Base-by-base conservation (phyloP, 495 filamentous ascomycete genomes). In the Hyphodiscus hymeniophilus region DNA sequence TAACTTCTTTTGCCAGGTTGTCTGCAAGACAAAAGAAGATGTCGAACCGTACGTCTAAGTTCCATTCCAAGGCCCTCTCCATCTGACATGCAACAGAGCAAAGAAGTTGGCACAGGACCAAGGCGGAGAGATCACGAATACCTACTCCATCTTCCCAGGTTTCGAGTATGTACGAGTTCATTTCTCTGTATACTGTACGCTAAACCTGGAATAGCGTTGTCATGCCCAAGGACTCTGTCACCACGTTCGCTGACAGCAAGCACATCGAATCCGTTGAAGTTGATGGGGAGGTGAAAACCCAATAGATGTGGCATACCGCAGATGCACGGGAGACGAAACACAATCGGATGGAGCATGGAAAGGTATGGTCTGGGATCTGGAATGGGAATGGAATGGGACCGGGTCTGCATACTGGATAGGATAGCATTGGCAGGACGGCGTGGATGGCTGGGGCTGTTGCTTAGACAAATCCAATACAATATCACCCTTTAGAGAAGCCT, bases 91-190 rank as follows among this genome's bases (percentile, higher is more conserved):
- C 2, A 21, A 26, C 57, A 89, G 84, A 49, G 83, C 86, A 50
- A 95, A 94, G 79, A 66, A 86, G 50, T 56, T 76, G 1, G 81
- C 79, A 42, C 63, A 58, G 35, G 69, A 76, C 24, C 77, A 88
- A 56, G 90, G 90, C 48, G 92, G 90, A 50, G 76, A 73, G 59
- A 89, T 96, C 67, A 77, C 66, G 43, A 79, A 90, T 55, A 85
- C 90, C 60, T 95, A 85, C 72, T 81, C 65, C 31, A 63, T 97
- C 52, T 87, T 94, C 70, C 91, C 87, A 66, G 88, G 85, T 32
- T 95, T 96, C 72, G 81, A 82, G 92, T 96, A 79, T 59, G 85
- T 56, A 17, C 48, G 38, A 38, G 47, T 24, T 16, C 40, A 45
- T 41, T 21, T 12, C 20, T 23, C 33, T 38, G 3, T 33, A 48